These are phyloP conservation scores for Mortierella alpina DNA, from an alignment of 192 early-diverging fungal species.

Conservation along the genomic window DNA sequence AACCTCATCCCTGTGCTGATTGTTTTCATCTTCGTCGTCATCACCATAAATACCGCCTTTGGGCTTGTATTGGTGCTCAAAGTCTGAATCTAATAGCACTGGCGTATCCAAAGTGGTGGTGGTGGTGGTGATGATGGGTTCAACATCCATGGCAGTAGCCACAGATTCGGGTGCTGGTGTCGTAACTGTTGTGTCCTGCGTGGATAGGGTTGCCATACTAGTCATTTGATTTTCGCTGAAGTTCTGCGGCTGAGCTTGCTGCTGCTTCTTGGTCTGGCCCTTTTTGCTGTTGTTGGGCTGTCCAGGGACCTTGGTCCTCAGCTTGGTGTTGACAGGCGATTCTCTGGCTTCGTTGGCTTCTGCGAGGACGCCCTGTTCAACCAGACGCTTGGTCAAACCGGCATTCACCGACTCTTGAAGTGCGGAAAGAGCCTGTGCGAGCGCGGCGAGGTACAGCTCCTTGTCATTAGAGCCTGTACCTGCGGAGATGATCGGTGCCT, in stretches of 20 bases:
- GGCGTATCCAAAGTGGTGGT: not conserved
- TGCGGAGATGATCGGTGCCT: not conserved
- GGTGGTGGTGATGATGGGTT: too few species aligned
- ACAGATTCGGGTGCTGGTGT: not conserved
- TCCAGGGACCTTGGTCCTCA: slow-evolving; percentile 48
- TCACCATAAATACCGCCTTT: slow-evolving; percentile 36
- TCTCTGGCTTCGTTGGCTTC: slow-evolving; percentile 6
- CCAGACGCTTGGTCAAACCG: slow-evolving; percentile 31
- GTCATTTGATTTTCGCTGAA: too few species aligned
- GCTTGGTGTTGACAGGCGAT: slow-evolving; percentile 19
- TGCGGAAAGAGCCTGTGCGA: slow-evolving; percentile 12
- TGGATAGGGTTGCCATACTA: too few species aligned
- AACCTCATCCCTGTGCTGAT: slow-evolving; percentile 35
- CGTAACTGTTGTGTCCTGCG: not conserved
- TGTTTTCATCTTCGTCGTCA: slow-evolving; percentile 23
- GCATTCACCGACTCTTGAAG: slow-evolving; percentile 48
- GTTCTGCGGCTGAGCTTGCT: not conserved
- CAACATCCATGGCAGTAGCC: not conserved
- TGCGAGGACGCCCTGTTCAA: slow-evolving; percentile 33
- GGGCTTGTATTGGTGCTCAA: slow-evolving; percentile 10
- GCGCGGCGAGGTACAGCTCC: slow-evolving; percentile 26
- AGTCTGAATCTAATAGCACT: not conserved
- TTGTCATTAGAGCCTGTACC: not conserved
- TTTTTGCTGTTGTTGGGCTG: slow-evolving; percentile 49
- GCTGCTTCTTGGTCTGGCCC: slow-evolving; percentile 41